A percentile compares a stretch with the other conserved stretches of the same genome.
Conservation (phyloP, 805 yeast genomes). For the Metschnikowia kofuensis region DNA sequence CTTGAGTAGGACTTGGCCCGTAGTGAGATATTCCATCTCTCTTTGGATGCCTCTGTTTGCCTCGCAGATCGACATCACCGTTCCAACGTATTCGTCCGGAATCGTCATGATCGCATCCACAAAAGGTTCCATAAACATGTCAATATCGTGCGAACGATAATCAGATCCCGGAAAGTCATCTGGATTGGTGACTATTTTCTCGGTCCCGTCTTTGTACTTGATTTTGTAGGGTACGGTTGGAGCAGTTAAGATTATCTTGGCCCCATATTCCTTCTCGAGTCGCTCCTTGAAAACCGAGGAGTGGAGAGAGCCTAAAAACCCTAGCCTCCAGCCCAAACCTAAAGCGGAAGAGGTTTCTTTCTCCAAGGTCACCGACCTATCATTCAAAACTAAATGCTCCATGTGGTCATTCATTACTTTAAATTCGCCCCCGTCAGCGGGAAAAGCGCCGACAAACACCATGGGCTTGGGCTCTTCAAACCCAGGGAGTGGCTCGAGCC, state of each 20-base stretch:
- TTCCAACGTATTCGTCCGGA: slow-evolving; percentile 85
- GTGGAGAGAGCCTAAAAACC: slow-evolving; percentile 90
- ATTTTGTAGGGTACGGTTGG: slow-evolving; percentile 94
- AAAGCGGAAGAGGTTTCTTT: slow-evolving; percentile 90
- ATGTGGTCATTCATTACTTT: slow-evolving; percentile 86
- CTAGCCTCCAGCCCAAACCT: slow-evolving; percentile 97
- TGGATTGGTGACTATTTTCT: slow-evolving; percentile 76
- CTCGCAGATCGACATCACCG: slow-evolving; percentile 83
- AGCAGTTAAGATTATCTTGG: slow-evolving; percentile 85
- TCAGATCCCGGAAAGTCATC: slow-evolving; percentile 81
- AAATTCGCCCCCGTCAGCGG: slow-evolving; percentile 92
- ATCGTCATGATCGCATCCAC: slow-evolving; percentile 89
- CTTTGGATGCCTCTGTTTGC: slow-evolving; percentile 78
- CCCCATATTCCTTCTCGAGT: slow-evolving; percentile 90
- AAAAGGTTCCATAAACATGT: slow-evolving; percentile 70
- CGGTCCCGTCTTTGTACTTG: slow-evolving; percentile 61
- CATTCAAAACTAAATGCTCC: slow-evolving; percentile 84
- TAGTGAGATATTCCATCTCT: slow-evolving; percentile 70
- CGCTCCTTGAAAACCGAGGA: slow-evolving; percentile 94
- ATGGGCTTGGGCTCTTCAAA: slow-evolving; percentile 96
- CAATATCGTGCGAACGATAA: slow-evolving; percentile 45
- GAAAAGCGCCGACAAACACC: slow-evolving; percentile 98
- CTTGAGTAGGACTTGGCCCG: slow-evolving; percentile 78
- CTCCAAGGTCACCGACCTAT: slow-evolving; percentile 84
- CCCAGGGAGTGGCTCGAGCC: slow-evolving; percentile 81